Conservation (phyloP, 306 rosid species). For the Castanea mollissima region DNA sequence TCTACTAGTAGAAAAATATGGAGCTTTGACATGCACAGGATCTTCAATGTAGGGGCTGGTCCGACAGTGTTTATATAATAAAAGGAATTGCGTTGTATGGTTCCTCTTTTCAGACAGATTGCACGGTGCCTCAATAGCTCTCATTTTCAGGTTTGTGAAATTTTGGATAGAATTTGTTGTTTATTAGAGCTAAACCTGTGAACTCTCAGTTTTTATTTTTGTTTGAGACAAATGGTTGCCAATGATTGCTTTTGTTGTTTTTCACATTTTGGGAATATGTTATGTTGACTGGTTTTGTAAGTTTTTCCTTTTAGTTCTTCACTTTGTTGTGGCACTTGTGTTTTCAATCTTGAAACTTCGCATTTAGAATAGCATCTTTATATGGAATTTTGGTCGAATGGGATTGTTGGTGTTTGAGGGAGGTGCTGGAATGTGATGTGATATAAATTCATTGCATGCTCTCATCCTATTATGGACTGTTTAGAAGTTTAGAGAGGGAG, state of each 20-base stretch:
- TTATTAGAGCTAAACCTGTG: no score
- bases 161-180: no score
- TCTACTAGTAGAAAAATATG: no score
- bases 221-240: no score
- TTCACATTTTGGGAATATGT: no score
- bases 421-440: not conserved
- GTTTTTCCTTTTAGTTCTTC: not conserved
- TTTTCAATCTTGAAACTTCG: not conserved
- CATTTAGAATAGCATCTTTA: not conserved
- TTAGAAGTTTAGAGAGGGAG: no score
- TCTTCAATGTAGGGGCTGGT: no score
- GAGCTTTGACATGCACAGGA: no score
- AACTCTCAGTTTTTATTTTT: no score
- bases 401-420: not conserved
- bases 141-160: slow-evolving; percentile 84
- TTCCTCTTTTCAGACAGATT: slow-evolving; percentile 89
- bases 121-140: slow-evolving; percentile 86
- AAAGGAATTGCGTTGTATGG: slow-evolving; percentile 64
- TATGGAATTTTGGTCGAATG: not conserved
- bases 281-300: not conserved
- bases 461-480: not conserved
- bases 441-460: not conserved
- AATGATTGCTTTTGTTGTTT: no score
- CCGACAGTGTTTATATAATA: no score
- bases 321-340: not conserved